A percentile compares a stretch with the other conserved stretches of the same genome.
Conservation (phyloP, 148 eudicot species). For the Chenopodium formosanum region DNA sequence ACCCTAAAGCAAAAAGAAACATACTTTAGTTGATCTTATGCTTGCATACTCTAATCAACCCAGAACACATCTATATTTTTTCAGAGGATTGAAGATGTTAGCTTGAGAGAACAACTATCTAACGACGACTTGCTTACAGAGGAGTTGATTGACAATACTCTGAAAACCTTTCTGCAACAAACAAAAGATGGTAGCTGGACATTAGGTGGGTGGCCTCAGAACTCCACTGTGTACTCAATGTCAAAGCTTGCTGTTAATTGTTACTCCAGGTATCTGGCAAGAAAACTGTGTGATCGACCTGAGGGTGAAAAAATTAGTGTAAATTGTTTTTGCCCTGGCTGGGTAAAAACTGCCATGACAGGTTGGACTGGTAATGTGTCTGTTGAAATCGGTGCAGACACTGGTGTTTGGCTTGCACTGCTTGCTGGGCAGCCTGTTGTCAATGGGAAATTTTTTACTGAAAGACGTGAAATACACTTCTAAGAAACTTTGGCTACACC, state of each 20-base stretch:
- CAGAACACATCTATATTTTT: background rate
- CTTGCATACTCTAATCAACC: background rate
- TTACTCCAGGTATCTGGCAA: conserved; percentile 75
- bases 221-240: conserved; percentile 73
- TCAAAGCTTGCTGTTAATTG: conserved; percentile 85
- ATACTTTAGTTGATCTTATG: background rate
- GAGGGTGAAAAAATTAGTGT: conserved; percentile 68
- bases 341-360: conserved; percentile 97
- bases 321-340: conserved; percentile 93
- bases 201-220: conserved; percentile 74
- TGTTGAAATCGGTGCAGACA: conserved; percentile 89
- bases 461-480: conserved; percentile 81
- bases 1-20: background rate
- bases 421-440: conserved; percentile 55
- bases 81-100: conserved; percentile 62
- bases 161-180: conserved; percentile 66
- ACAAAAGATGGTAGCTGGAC: conserved; percentile 73
- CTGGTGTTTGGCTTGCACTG: conserved; percentile 93
- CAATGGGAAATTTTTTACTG: conserved; percentile 80
- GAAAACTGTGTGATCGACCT: conserved; percentile 49
- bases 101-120: conserved; percentile 68
- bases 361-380: conserved; percentile 82
- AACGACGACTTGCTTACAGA: conserved; percentile 57
- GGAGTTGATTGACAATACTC: conserved; percentile 61
- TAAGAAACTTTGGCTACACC: conserved; percentile 18